These are phyloP conservation scores for Isabelozyma gotoi DNA, from an alignment of 805 yeast species.

Conservation along the genomic window DNA sequence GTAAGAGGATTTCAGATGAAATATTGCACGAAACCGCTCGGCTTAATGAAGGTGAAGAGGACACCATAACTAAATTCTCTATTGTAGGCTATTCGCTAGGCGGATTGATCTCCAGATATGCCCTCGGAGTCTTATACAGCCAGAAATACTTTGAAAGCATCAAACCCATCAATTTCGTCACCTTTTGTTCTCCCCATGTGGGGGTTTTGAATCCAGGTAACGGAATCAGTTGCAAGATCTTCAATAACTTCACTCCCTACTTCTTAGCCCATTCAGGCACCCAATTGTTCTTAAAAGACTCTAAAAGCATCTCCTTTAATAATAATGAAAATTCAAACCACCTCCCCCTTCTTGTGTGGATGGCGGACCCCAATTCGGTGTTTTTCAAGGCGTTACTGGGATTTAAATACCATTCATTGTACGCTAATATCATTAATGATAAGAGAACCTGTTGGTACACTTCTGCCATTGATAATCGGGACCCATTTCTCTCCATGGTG, in stretches of 20 bases:
- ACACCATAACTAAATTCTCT: constrained; percentile 35
- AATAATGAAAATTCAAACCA: constrained; percentile 10
- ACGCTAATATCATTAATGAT: constrained; percentile 79
- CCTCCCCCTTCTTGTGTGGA: constrained; percentile 58
- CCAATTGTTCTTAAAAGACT: constrained; percentile 65
- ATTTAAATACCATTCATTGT: constrained; percentile 57
- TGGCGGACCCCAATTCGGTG: constrained; percentile 63
- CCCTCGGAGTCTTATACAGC: constrained; percentile 49
- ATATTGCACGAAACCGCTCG: constrained; percentile 32
- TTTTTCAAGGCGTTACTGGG: constrained; percentile 55
- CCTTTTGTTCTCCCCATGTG: constrained; percentile 60
- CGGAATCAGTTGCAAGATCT: constrained; percentile 48
- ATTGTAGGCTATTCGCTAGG: constrained; percentile 44
- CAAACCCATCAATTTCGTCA: constrained; percentile 57
- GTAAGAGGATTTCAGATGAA: constrained; percentile 71
- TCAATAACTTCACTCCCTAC: constrained; percentile 63
- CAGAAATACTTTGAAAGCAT: constrained; percentile 53
- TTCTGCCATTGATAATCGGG: constrained; percentile 61
- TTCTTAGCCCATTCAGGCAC: constrained; percentile 70
- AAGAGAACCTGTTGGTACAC: constrained; percentile 84
- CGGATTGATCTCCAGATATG: constrained; percentile 41
- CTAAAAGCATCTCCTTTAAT: background rate
- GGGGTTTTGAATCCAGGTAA: constrained; percentile 56
- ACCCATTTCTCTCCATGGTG: constrained; percentile 58
- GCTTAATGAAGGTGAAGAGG: constrained; percentile 31